Evolutionary conservation across 306 rosid species (phyloP), one percentile per base, ranked within the genome.

Genomic region (Prinsepia uniflora): DNA sequence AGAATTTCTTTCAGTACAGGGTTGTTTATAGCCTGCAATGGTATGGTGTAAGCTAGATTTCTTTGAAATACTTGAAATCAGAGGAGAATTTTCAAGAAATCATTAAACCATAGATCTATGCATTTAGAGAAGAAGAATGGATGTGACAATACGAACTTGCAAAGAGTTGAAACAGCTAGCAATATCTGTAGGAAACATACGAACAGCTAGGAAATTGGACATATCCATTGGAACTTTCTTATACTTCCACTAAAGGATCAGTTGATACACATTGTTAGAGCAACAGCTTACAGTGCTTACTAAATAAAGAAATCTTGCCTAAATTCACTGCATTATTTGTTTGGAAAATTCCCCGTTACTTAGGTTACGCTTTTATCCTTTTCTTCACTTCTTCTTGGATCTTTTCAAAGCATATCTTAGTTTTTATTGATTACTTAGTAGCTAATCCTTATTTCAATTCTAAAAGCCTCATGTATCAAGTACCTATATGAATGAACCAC

Each of bases 1-100:
- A 92, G 86, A 59, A 90, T 82, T 70, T 86, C 92, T 77, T 85
- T 92, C 81, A 88, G 67, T 58, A 84, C 57, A 44, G 86, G 76
- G 80, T 81, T 87, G 86, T 73, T 88, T 8, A 85, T 84, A 46
- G 68, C 78, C 98, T 86, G 87, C 81, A 80, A 72, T 24, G 10
- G 24, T n/a, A 43, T 36, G 72, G 71, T 43, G 72, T 36, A 40
- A 19, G 13, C 12, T 68, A 19, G 47, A 22, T 6, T n/a, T n/a
- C n/a, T n/a, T n/a, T n/a, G n/a, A n/a, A n/a, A n/a, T n/a, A 36
- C 72, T 68, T 68, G 45, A 46, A 58, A 55, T 17, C 63, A 49
- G 72, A 40, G 20, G 56, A 46, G 44, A 24, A 44, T 46, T 20
- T 63, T 9, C 67, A 67, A 63, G 64, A 68, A 67, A 54, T 50